Evolutionary conservation across 176 grass and related monocot species (phyloP).

Genomic region (Areca catechu): DNA sequence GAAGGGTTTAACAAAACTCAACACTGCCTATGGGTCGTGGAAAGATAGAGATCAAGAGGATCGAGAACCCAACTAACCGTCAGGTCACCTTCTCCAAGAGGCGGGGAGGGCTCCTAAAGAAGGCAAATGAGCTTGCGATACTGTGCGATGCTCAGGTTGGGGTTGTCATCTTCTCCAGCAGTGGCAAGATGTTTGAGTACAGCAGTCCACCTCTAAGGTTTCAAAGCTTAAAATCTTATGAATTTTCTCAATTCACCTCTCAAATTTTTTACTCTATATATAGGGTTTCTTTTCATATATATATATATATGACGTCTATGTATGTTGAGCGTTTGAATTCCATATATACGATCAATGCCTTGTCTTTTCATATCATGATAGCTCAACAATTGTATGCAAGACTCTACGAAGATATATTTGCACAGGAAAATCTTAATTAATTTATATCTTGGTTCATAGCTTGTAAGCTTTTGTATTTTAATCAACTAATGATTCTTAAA

Average conservation of each 20-base stretch:
- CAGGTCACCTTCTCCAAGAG: slow-evolving; percentile 82
- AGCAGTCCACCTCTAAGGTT: slow-evolving; percentile 48
- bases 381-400: no score
- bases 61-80: slow-evolving; percentile 67
- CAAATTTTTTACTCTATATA: no score
- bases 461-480: no score
- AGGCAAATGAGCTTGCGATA: slow-evolving; percentile 70
- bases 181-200: slow-evolving; percentile 73
- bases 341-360: no score
- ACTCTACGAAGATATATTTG: no score
- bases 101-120: slow-evolving; percentile 66
- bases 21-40: slow-evolving; percentile 42
- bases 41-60: slow-evolving; percentile 80
- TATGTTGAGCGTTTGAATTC: no score
- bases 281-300: no score
- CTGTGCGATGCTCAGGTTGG: slow-evolving; percentile 64
- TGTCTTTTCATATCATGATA: no score
- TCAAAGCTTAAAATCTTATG: not conserved
- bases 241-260: not conserved
- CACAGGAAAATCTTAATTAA: no score
- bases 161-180: slow-evolving; percentile 74
- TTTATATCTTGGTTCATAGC: no score
- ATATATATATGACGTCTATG: no score
- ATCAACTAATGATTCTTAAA: no score
- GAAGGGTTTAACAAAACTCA: not conserved